Percentiles rank a stretch among this genome's conserved stretches.
Evolutionary conservation across 352 stramenopile species (phyloP).

Genomic region (Phytophthora constricta): DNA sequence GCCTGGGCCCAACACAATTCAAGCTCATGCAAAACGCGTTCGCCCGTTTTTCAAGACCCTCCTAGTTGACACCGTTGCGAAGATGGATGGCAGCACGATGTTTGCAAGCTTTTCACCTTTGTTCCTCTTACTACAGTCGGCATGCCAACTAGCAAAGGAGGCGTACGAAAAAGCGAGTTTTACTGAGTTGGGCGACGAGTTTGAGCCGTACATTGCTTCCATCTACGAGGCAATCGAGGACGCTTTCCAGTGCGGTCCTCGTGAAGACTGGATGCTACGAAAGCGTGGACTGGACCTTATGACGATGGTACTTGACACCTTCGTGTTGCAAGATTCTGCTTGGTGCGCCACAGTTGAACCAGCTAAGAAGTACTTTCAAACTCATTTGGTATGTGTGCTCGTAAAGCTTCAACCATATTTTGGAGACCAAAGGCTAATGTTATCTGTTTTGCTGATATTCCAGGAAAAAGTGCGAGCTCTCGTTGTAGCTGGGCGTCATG

Average conservation of each 20-base stretch:
- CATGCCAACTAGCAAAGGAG: slow-evolving; percentile 40
- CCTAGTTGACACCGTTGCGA: slow-evolving; percentile 39
- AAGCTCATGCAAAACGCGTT: slow-evolving; percentile 42
- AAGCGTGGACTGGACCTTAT: slow-evolving; percentile 64
- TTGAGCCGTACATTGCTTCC: slow-evolving; percentile 45
- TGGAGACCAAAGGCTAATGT: no score
- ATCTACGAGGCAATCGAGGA: slow-evolving; percentile 71
- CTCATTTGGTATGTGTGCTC: slow-evolving; percentile 44
- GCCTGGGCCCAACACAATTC: slow-evolving; percentile 35
- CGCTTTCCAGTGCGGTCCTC: slow-evolving; percentile 50
- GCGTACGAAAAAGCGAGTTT: slow-evolving; percentile 33
- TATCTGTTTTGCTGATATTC: no score
- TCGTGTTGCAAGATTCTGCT: slow-evolving; percentile 36
- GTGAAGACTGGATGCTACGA: slow-evolving; percentile 63
- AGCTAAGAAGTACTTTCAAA: slow-evolving; percentile 38
- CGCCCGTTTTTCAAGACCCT: slow-evolving; percentile 46
- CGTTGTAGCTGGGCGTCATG: slow-evolving; percentile 53
- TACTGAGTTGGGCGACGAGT: slow-evolving; percentile 33
- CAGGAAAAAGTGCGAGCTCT: slow-evolving; percentile 50
- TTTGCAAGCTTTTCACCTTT: slow-evolving; percentile 50
- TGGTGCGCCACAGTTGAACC: slow-evolving; percentile 16
- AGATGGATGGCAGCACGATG: slow-evolving; percentile 57
- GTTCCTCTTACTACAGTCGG: slow-evolving; percentile 58
- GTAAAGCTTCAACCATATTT: no score
- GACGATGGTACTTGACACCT: slow-evolving; percentile 51